phyloP scores from a whole-genome alignment of 1,139 yeast genomes.

The Taphrina pruni region DNA sequence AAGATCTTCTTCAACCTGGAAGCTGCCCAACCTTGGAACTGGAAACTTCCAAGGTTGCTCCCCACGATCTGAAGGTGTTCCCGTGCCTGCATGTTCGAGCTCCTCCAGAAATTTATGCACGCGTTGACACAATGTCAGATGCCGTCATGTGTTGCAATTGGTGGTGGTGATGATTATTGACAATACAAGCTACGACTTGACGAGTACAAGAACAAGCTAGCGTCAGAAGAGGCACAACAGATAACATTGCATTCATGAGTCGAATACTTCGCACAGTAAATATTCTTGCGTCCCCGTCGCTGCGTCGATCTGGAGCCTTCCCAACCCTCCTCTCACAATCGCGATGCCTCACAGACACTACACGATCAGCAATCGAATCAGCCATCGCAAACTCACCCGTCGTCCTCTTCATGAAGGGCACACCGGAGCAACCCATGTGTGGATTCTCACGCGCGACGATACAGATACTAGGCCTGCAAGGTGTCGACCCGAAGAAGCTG shows the following conservation, averaged over 20 bases:
- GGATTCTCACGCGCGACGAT: conserved; percentile 96
- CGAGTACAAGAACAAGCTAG: too few species aligned
- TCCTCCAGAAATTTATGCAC: background rate
- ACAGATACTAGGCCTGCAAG: conserved; percentile 91
- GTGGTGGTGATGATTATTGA: too few species aligned
- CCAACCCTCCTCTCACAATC: conserved; percentile 30
- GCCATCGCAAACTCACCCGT: conserved; percentile 60
- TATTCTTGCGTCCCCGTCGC: conserved; percentile 12
- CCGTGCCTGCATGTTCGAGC: background rate
- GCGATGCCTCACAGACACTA: conserved; percentile 25
- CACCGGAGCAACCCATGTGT: conserved; percentile 98
- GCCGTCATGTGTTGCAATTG: conserved; percentile 1
- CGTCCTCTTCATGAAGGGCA: conserved; percentile 93
- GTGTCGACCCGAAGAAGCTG: conserved; percentile 93
- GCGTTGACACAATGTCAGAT: conserved; percentile 7
- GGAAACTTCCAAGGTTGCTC: too few species aligned
- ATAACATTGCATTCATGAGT: background rate
- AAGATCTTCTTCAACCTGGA: too few species aligned
- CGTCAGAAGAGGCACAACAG: too few species aligned
- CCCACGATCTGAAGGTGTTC: too few species aligned
- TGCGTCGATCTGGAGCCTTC: conserved; percentile 16
- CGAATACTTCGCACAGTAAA: background rate
- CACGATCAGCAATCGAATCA: conserved; percentile 35
- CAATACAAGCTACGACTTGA: too few species aligned
- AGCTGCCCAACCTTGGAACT: too few species aligned